A percentile compares a stretch with the other conserved stretches of the same genome.
Evolutionary conservation across 768 basidiomycete species (phyloP).

Genomic region (Rhodosporidiobolus sp.): DNA sequence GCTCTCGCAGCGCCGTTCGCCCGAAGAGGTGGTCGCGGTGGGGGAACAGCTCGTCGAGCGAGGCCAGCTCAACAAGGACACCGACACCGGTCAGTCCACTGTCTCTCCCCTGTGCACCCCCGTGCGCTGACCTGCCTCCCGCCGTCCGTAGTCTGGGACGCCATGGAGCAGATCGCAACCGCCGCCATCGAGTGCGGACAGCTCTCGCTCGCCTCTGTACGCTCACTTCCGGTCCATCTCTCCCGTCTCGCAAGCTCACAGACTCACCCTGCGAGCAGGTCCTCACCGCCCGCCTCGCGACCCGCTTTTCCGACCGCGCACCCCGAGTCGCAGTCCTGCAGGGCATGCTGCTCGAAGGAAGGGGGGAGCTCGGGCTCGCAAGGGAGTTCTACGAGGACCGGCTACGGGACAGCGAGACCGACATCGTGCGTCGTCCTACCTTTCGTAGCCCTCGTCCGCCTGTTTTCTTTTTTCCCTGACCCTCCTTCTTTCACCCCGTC

Average conservation of each 20-base stretch:
- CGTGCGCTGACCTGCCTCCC: conserved; percentile 19
- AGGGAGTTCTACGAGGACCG: conserved; percentile 63
- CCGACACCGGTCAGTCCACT: conserved; percentile 57
- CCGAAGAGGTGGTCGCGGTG: conserved; percentile 61
- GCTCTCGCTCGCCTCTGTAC: conserved; percentile 71
- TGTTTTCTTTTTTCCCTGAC: background rate
- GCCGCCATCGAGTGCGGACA: conserved; percentile 74
- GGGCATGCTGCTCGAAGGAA: conserved; percentile 74
- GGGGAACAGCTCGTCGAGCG: conserved; percentile 58
- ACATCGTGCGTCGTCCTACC: conserved; percentile 68
- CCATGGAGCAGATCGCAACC: conserved; percentile 73
- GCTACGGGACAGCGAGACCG: conserved; percentile 64
- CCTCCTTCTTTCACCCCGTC: background rate
- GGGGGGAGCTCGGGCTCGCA: conserved; percentile 59
- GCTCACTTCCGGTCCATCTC: too few relatives aligned
- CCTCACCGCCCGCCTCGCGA: conserved; percentile 61
- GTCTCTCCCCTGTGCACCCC: too few relatives aligned
- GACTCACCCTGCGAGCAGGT: too few relatives aligned
- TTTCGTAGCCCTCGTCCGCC: too few relatives aligned
- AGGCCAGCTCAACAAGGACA: conserved; percentile 53
- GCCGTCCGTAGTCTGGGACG: conserved; percentile 60
- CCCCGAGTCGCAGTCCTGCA: conserved; percentile 73
- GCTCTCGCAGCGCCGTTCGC: conserved; percentile 41
- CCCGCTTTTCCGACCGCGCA: conserved; percentile 67
- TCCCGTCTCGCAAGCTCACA: too few relatives aligned